Evolutionary conservation across 257 asterid genomes (phyloP).

Genomic region (Thymus quinquecostatus): DNA sequence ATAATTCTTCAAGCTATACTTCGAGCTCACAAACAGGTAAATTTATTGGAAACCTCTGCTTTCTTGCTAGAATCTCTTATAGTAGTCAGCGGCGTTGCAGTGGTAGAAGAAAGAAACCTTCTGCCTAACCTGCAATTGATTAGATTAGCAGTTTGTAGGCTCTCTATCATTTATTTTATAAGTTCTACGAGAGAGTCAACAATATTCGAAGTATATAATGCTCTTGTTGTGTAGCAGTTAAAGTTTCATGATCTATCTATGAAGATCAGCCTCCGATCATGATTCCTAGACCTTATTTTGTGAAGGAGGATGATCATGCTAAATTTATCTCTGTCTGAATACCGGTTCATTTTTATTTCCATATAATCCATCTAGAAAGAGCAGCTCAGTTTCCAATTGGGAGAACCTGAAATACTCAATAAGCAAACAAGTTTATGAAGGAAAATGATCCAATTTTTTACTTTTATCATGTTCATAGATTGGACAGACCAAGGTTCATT

Average conservation of each 20-base stretch:
- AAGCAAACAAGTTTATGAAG: slow-evolving; percentile 5
- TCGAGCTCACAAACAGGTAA: slow-evolving; percentile 58
- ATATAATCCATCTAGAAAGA: neutral
- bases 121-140: neutral
- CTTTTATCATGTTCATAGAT: slow-evolving; percentile 45
- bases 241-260: neutral
- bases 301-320: neutral
- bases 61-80: neutral
- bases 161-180: neutral
- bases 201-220: neutral
- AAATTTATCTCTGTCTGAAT: neutral
- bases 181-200: neutral
- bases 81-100: neutral
- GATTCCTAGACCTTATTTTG: neutral
- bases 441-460: slow-evolving; percentile 21
- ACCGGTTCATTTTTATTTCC: neutral
- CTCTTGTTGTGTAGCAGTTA: neutral
- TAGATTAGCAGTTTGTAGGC: neutral
- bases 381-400: neutral
- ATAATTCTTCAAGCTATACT: slow-evolving; percentile 47
- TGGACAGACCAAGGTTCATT: slow-evolving; percentile 55
- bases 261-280: neutral
- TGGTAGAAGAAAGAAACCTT: neutral
- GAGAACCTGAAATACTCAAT: neutral
- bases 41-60: slow-evolving; percentile 1